Conservation (phyloP, 768 basidiomycete species). For the Cystobasidium ongulense region DNA sequence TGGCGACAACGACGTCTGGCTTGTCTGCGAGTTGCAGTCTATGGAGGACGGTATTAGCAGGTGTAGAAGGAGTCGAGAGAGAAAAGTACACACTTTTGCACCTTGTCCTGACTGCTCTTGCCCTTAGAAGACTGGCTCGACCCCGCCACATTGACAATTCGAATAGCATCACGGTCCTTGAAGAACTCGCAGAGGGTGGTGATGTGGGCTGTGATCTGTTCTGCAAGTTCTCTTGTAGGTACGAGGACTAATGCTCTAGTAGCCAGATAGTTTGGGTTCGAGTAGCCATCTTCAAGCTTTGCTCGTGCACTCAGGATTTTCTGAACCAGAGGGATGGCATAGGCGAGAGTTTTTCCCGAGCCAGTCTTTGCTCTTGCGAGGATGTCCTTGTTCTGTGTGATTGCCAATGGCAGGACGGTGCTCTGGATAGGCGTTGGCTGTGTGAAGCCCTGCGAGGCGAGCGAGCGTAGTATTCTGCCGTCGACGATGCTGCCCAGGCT, state of each 20-base stretch:
- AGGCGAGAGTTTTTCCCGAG: conserved; percentile 96
- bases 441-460: conserved; percentile 82
- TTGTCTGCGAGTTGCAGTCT: conserved; percentile 59
- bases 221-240: conserved; percentile 83
- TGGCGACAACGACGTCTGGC: conserved; percentile 71
- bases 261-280: neutral
- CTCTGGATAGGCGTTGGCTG: conserved; percentile 85
- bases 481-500: conserved; percentile 72
- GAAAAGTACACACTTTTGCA: conserved; percentile 42
- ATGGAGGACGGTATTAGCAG: neutral
- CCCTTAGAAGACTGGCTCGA: conserved; percentile 34
- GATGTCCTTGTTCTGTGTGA: conserved; percentile 74
- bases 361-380: conserved; percentile 90
- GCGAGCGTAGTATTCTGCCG: conserved; percentile 70
- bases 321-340: conserved; percentile 82
- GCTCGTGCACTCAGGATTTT: conserved; percentile 56
- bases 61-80: neutral
- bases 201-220: conserved; percentile 73
- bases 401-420: conserved; percentile 82
- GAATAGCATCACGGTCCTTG: conserved; percentile 63
- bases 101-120: conserved; percentile 37
- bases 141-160: conserved; percentile 65
- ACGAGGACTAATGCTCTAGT: conserved; percentile 57
- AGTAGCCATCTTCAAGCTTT: neutral
- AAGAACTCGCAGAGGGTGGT: conserved; percentile 57